phyloP scores from a whole-genome alignment of 768 basidiomycete genomes.

The Lentinula detonsa region DNA sequence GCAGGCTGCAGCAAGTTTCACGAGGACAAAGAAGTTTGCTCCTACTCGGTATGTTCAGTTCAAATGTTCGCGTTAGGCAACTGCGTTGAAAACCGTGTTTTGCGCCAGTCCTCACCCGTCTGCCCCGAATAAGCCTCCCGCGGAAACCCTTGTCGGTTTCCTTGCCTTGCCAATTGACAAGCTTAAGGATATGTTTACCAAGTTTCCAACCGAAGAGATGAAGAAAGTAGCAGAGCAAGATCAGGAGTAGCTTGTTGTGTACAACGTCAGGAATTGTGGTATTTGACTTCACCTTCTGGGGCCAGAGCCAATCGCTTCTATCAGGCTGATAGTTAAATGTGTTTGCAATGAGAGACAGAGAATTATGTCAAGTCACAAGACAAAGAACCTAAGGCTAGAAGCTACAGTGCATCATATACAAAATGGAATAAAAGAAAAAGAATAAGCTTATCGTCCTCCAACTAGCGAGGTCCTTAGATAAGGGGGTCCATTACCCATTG shows the following conservation, averaged over 20 bases:
- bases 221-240: constrained; percentile 23
- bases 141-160: constrained; percentile 52
- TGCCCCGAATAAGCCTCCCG: constrained; percentile 52
- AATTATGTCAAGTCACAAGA: constrained; percentile 4
- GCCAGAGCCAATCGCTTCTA: too few relatives aligned
- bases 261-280: too few relatives aligned
- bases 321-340: too few relatives aligned
- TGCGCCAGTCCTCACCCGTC: constrained; percentile 35
- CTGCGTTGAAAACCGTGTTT: not conserved
- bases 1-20: constrained; percentile 41
- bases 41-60: constrained; percentile 44
- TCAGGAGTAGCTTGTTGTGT: not conserved
- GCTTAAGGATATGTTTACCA: constrained; percentile 47
- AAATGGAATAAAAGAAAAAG: not conserved
- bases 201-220: constrained; percentile 52
- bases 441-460: constrained; percentile 31
- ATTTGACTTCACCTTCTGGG: too few relatives aligned
- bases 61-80: not conserved
- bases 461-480: constrained; percentile 63
- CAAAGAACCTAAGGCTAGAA: constrained; percentile 9
- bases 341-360: not conserved
- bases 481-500: constrained; percentile 51
- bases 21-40: constrained; percentile 53
- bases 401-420: constrained; percentile 10
- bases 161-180: constrained; percentile 53